Evolutionary conservation across 2,329 filamentous ascomycete genomes (phyloP), one percentile per base, ranked within the genome.

Genomic region (Xylaria sp.): DNA sequence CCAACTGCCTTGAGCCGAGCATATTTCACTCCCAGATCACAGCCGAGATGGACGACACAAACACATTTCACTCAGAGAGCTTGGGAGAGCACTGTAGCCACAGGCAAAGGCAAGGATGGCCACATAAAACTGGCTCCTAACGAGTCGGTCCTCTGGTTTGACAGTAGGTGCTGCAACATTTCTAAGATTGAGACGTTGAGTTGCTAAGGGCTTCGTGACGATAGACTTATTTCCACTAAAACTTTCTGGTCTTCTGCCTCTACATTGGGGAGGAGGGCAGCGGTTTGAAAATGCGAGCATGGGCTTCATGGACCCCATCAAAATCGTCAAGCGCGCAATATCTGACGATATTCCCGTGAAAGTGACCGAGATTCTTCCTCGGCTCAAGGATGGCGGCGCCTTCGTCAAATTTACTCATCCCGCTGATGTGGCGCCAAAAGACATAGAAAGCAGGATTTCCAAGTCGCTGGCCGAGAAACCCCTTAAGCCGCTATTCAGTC

Each of bases 401-500:
- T 98, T 97, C 78, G 90, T 98, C 79, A 97, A 78, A 51, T 75
- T 77, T 57, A 60, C 62, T 33, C 79, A 66, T 74, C 83, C 65
- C 0, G 74, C 81, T 20, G 78, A 79, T 10, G 76, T 84, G 5
- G 79, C 81, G 10, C 78, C 85, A 2, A 81, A 83, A 23, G 86
- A 89, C 33, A 83, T 93, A 15, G 89, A 90, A 81, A 84, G 83
- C 23, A 84, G 83, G 2, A 81, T 97, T 4, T 82, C 86, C 28
- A 82, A 88, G 38, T 86, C 91, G 71, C 83, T 98, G 1, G 82
- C 86, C 65, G 84, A 93, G 68, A 86, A 90, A 17, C 91, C 91
- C 0, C 87, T 97, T 44, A 93, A 90, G 69, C 94, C 95, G 2
- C 97, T 94, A 92, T 97, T 96, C 83, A 97, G 91, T 73, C 94